Evolutionary conservation across 331 rosid species (phyloP), one percentile per base, ranked within the genome.

Genomic region (Pyrus hybrid): DNA sequence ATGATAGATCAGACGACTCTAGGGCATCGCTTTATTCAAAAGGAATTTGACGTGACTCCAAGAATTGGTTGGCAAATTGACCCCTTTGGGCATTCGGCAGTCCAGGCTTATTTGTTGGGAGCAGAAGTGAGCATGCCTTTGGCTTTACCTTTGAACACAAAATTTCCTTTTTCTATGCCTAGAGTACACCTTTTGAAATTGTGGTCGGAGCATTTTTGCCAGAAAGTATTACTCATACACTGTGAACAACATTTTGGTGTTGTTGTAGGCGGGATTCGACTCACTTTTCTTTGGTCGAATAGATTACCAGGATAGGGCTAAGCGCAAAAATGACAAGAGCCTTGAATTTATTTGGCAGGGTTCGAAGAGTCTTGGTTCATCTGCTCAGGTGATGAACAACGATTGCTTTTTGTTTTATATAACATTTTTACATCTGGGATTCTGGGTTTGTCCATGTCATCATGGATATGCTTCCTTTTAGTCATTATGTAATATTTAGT

Each of bases 11-110:
- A 92, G 88, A 94, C 99, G 64, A 94, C 97, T 64, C 90, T 94
- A 41, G 99, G 99, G 72, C 99, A 94, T 80, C 87, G 45, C n/a
- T 92, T 86, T 81, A 47, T 94, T 57, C 89, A 87, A 85, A 83
- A 75, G 54, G 91, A 88, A 83, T 92, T 94, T 71, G 83, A 80
- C 20, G 68, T 85, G 20, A 89, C 85, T 76, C 99, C 99, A 3
- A 89, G 97, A 83, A 84, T 92, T 68, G 99, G 99, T 67, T 94
- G 99, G 99, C 99, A 94, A 70, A 94, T 94, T 35, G 99, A 94
- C 75, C 97, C 99, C 4, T 94, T 94, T 84, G 99, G 99, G 64
- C 99, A 92, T 84, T 94, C 99, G 26, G 93, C 97, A 1, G 97
- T 94, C 53, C 99, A 94, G 80, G 96, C 99, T 73, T 94, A 92